Percentiles rank a stretch among this genome's conserved stretches.
Evolutionary conservation across 768 basidiomycete genomes (phyloP).

Genomic region (Cystobasidiopsis lactophilus): DNA sequence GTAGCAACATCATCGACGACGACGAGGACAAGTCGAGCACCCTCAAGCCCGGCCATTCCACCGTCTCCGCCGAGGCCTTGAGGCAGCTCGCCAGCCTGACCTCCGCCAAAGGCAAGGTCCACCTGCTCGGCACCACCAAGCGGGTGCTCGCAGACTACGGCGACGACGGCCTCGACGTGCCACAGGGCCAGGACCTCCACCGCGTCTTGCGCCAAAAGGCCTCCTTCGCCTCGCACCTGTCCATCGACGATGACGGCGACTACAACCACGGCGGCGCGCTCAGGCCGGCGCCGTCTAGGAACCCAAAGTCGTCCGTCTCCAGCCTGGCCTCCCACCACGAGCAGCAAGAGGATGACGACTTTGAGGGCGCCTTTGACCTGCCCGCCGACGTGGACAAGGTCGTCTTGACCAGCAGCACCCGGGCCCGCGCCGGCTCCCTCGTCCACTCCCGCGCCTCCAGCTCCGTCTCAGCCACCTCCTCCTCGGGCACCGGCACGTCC

Average conservation of each 20-base stretch:
- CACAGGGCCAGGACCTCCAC: background rate
- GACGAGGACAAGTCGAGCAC: conserved; percentile 8
- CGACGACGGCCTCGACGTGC: conserved; percentile 14
- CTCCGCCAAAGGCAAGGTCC: conserved; percentile 3
- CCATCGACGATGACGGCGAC: conserved; percentile 1
- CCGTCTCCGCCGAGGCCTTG: conserved; percentile 1
- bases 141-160: conserved; percentile 5
- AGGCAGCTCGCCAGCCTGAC: background rate
- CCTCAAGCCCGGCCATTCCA: background rate
- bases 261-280: background rate
- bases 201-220: conserved; percentile 4
- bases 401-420: background rate
- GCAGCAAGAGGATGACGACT: background rate
- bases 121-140: background rate
- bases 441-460: background rate
- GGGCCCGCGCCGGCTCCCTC: background rate
- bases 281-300: background rate
- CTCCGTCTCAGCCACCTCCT: no score
- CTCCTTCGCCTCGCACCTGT: conserved; percentile 12
- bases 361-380: conserved; percentile 14
- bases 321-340: background rate
- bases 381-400: conserved; percentile 1
- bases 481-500: background rate
- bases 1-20: background rate
- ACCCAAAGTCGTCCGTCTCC: background rate